Conservation (phyloP, 331 rosid species). For the Quercus phellos region DNA sequence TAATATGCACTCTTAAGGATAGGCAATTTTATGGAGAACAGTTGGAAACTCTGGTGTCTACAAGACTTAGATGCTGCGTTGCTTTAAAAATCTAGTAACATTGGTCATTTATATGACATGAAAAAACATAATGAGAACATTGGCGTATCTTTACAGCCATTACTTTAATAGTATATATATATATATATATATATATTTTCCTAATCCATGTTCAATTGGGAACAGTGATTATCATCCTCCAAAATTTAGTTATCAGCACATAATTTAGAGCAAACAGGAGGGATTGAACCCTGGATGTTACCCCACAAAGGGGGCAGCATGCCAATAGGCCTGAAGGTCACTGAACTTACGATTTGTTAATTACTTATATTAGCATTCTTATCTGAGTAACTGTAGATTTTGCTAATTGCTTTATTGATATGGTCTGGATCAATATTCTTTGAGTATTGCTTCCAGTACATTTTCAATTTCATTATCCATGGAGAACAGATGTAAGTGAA, state of each 20-base stretch:
- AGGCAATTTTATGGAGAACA: neutral
- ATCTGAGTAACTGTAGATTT: neutral
- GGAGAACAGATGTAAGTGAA: neutral
- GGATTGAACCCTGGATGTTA: too few relatives aligned
- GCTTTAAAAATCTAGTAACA: neutral
- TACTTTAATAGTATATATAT: neutral
- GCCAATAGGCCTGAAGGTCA: too few relatives aligned
- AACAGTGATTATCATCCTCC: neutral
- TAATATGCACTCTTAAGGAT: conserved; percentile 3
- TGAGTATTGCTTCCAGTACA: neutral
- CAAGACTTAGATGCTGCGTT: conserved; percentile 6
- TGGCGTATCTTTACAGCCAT: neutral
- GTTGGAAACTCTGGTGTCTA: neutral
- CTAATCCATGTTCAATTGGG: neutral
- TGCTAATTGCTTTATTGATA: neutral
- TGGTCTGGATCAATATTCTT: neutral
- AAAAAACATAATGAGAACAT: neutral
- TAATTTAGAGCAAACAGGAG: neutral
- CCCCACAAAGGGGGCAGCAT: too few relatives aligned
- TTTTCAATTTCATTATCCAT: neutral
- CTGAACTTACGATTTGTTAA: neutral
- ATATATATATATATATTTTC: too few relatives aligned
- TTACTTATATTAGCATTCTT: neutral
- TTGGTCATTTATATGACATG: neutral
- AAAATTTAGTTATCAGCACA: neutral